Conservation (phyloP, 2,329 filamentous ascomycete genomes). For the Ploettnerulaceae sp. region DNA sequence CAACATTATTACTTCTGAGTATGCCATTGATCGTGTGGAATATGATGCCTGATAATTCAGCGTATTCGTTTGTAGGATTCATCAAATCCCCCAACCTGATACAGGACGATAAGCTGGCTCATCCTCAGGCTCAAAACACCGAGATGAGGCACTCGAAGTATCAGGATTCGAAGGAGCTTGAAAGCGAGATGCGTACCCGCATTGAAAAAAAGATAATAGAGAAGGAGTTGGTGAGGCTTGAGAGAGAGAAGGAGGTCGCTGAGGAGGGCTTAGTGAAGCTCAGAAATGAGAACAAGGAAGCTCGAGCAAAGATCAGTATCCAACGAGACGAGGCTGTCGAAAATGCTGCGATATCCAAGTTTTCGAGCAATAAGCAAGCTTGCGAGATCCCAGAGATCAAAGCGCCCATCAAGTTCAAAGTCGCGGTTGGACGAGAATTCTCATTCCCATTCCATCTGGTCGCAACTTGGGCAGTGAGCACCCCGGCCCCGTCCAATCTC, state of each 20-base stretch:
- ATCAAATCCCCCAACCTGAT: neutral
- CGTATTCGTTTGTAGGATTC: constrained; percentile 8
- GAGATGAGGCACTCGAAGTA: neutral
- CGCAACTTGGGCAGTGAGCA: constrained; percentile 73
- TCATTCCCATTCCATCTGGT: constrained; percentile 86
- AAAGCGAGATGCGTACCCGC: neutral
- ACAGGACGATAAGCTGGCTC: neutral
- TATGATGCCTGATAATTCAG: constrained; percentile 7
- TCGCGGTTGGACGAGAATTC: constrained; percentile 86
- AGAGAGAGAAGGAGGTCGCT: neutral
- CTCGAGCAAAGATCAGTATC: neutral
- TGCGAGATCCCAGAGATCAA: too few relatives aligned
- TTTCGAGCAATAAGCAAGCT: too few relatives aligned
- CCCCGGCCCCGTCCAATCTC: too few relatives aligned
- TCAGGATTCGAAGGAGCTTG: neutral
- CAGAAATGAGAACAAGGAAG: neutral
- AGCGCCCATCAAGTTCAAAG: constrained; percentile 85
- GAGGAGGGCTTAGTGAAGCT: neutral
- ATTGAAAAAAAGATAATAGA: neutral
- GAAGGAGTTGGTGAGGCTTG: neutral
- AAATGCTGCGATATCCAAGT: too few relatives aligned
- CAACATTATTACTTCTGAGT: constrained; percentile 1
- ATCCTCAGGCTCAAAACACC: neutral
- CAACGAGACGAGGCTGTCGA: too few relatives aligned
- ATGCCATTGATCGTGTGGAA: constrained; percentile 11